Evolutionary conservation across 805 yeast genomes (phyloP), one percentile per base, ranked within the genome.

Genomic region (Schwanniomyces yamadae): DNA sequence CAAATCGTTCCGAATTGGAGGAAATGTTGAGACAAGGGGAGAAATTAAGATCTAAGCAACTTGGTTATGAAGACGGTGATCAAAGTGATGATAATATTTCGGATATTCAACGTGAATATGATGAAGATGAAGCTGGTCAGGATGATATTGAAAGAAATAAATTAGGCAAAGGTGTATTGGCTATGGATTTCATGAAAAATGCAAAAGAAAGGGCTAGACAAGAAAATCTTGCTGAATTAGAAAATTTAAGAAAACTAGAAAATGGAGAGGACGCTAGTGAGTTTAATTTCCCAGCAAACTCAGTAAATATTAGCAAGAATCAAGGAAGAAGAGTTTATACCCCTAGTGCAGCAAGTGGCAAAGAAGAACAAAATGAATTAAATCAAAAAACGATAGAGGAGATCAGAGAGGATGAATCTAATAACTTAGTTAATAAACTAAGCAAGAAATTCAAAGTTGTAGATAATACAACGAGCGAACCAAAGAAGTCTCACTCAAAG

Each of bases 161-260:
- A 29, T 58, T 81, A n/a, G 90, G 93, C 14, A 91, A 90, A 59
- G 97, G 98, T 37, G 82, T 91, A 14, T 64, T 91, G 74, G 83
- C 80, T 32, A 93, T 93, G 98, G 95, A 90, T 47, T 91, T 91
- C 59, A 91, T 91, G 98, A 82, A 74, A 46, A 84, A 83, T 41
- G 98, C 98, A 1, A 95, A 83, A 42, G 81, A 80, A 37, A 74
- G 81, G 46, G 76, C 78, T 43, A 74, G 70, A 40, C 71, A 73
- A 36, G 78, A 72, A 28, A 90, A 87, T 57, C 60, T 69, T 34
- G 69, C 71, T 40, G 72, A 74, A 21, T 57, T 80, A 28, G 74
- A 69, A 40, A 66, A 68, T 31, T 53, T 87, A 37, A 75, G 75
- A 45, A 55, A 46, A n/a, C 59, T 73, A 38, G 61, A 77, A 34